These are phyloP conservation scores for Chionographis japonica DNA, from an alignment of 106 monocot species.

Conservation along the genomic window DNA sequence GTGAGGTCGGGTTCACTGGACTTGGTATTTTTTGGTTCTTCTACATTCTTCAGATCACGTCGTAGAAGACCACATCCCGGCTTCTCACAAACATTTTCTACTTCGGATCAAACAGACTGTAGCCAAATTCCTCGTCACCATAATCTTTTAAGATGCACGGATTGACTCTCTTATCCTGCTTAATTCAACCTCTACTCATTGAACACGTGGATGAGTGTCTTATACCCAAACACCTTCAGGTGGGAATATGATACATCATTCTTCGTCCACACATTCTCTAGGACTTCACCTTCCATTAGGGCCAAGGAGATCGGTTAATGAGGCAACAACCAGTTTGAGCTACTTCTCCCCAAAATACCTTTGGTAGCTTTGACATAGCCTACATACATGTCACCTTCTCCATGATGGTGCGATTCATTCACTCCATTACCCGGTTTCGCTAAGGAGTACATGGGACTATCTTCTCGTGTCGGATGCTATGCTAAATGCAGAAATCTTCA, in stretches of 20 bases:
- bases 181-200: background rate
- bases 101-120: background rate
- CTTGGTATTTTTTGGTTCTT: too few relatives aligned
- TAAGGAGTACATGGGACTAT: background rate
- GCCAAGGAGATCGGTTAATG: background rate
- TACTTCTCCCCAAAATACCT: background rate
- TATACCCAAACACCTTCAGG: too few relatives aligned
- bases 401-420: background rate
- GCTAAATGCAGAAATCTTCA: background rate
- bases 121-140: too few relatives aligned
- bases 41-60: background rate
- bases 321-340: background rate
- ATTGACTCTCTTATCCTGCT: background rate
- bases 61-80: background rate
- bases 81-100: background rate
- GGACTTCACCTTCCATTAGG: background rate
- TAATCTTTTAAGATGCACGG: background rate
- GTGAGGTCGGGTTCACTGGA: too few relatives aligned
- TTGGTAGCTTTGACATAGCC: background rate
- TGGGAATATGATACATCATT: too few relatives aligned
- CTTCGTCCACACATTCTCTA: too few relatives aligned
- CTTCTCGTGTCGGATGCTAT: conserved; percentile 3
- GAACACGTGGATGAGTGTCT: background rate
- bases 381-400: background rate
- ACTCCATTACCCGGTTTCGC: background rate